Conservation (phyloP, 140 eudicot genomes). For the Ambrosia hybrid region DNA sequence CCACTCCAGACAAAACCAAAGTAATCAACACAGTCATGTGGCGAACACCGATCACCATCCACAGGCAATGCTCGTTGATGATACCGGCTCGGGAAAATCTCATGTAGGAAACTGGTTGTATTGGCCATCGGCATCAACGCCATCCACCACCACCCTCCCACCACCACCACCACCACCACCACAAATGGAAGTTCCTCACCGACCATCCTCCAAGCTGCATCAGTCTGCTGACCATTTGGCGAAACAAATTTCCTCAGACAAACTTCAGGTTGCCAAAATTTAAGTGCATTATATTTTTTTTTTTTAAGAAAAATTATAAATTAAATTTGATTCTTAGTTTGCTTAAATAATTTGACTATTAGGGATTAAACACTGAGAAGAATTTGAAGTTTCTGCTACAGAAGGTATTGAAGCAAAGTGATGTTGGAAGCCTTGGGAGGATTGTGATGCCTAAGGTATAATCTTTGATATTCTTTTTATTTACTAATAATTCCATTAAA, state of each 20-base stretch:
- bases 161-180: too few relatives aligned
- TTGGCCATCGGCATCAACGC: too few relatives aligned
- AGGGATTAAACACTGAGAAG: too few relatives aligned
- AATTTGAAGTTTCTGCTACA: constrained; percentile 33
- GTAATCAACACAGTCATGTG: constrained; percentile 37
- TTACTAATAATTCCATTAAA: too few relatives aligned
- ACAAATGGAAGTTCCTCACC: not conserved
- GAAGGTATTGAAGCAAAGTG: constrained; percentile 70
- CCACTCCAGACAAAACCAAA: constrained; percentile 40
- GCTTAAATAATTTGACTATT: too few relatives aligned
- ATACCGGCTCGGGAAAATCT: constrained; percentile 28
- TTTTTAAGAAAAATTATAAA: not conserved
- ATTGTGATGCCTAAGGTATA: constrained; percentile 91
- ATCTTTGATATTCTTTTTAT: not conserved
- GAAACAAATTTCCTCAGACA: too few relatives aligned
- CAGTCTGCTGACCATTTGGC: too few relatives aligned
- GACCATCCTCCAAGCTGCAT: too few relatives aligned
- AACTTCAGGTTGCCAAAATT: not conserved
- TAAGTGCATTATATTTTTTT: not conserved
- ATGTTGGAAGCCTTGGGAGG: constrained; percentile 97
- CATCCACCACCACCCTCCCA: not conserved
- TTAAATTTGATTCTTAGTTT: too few relatives aligned
- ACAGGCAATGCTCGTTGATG: constrained; percentile 33
- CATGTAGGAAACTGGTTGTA: constrained; percentile 64
- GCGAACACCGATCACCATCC: constrained; percentile 27